Evolutionary conservation across 2,329 filamentous ascomycete genomes (phyloP), one percentile per base, ranked within the genome.

Genomic region (Calonectria leucothoes): DNA sequence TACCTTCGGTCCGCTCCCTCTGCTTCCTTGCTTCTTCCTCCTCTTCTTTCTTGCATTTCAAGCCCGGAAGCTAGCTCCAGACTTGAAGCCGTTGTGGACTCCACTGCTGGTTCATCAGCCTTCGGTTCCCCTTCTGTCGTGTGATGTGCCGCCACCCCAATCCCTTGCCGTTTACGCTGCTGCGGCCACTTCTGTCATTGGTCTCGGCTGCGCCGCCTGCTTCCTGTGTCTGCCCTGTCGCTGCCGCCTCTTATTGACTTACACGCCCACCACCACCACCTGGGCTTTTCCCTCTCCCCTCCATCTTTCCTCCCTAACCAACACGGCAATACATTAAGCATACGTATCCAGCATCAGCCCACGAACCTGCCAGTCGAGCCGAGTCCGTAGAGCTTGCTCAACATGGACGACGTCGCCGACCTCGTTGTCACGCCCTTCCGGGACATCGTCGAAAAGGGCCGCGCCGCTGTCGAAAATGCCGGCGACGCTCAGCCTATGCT

Each of bases 401-500:
- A 48, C 73, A 87, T 87, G 86, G 85, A 87, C 71, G 81, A 84
- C 64, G 82, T 86, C 29, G 77, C 78, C 55, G 83, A 85, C 55
- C 86, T 91, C 57, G 87, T 90, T 45, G 81, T 90, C 33, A 84
- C 84, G 42, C 88, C 89, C 33, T 91, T 91, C 76, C 84, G 82
- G 66, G 88, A 91, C 55, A 86, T 91, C 69, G 86, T 89, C 66
- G 86, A 88, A 52, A 90, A 89, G 82, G 89, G 86, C 37, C 87
- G 83, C 39, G 72, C 78, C 14, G 89, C 89, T 0, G 78, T 87
- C 61, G 83, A 85, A 31, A 90, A 90, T 84, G 88, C 88, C 12
- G 86, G 82, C 48, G 83, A 85, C 69, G 79, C 84, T 29, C 82
- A 86, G 73, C 71, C 75, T 55, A 91, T 91, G 89, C 82, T 86